Conservation (phyloP, 1,139 yeast genomes). For the Saccharomycopsis hybrid region DNA sequence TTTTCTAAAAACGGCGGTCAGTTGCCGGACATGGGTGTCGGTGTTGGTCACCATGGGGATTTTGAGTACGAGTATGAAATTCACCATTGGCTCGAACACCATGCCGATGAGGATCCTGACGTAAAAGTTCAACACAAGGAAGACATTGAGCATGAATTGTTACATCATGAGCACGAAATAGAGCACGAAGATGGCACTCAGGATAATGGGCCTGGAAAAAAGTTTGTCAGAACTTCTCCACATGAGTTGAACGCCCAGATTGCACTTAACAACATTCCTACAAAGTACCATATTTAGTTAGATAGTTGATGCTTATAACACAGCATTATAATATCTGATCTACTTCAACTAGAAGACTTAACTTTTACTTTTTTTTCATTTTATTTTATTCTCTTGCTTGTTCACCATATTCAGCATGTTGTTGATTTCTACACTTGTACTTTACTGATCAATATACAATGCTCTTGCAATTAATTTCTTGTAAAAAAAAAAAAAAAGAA, state of each 20-base stretch:
- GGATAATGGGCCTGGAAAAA: constrained; percentile 29
- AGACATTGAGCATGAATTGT: constrained; percentile 81
- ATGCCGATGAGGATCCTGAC: constrained; percentile 76
- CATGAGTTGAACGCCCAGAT: constrained; percentile 34
- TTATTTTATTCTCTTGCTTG: neutral
- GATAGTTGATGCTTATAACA: neutral
- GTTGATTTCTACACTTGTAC: too few relatives aligned
- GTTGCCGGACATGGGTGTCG: constrained; percentile 89
- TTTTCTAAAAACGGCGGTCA: constrained; percentile 59
- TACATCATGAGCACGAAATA: constrained; percentile 82
- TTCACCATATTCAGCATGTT: neutral
- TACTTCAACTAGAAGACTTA: neutral
- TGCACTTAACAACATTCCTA: constrained; percentile 31
- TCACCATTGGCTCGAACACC: constrained; percentile 91
- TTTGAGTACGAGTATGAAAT: constrained; percentile 90
- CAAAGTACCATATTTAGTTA: constrained; percentile 29
- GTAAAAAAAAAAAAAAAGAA: too few relatives aligned
- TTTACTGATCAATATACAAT: too few relatives aligned
- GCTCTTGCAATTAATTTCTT: too few relatives aligned
- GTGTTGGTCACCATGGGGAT: constrained; percentile 87
- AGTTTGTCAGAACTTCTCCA: constrained; percentile 34
- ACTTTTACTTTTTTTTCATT: neutral
- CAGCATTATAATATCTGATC: neutral
- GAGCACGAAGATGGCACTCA: constrained; percentile 61
- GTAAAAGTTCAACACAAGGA: constrained; percentile 76